Conservation (phyloP, 176 grass and related monocot species). For the Triticum monococcum region DNA sequence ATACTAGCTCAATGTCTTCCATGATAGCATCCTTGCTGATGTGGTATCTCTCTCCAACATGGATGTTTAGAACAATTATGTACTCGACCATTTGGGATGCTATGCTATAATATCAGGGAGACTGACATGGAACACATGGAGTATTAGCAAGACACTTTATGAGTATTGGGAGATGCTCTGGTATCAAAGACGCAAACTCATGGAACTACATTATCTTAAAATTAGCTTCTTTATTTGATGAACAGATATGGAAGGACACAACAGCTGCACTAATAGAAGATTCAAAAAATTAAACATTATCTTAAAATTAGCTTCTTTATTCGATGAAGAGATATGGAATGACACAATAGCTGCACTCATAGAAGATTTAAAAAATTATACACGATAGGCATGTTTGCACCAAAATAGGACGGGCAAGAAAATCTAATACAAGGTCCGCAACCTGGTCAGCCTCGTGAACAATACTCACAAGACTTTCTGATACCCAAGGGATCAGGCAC, state of each 20-base stretch:
- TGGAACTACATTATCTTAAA: neutral
- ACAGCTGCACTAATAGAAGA: neutral
- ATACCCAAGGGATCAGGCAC: neutral
- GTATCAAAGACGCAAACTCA: neutral
- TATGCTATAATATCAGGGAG: too few species aligned
- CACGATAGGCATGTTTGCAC: neutral
- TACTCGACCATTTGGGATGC: too few species aligned
- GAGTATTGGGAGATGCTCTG: neutral
- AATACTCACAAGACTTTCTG: neutral
- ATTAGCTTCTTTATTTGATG: neutral
- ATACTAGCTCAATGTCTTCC: neutral
- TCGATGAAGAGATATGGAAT: neutral
- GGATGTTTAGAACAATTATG: too few species aligned
- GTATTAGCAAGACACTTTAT: too few species aligned
- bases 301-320: neutral
- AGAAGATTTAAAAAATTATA: neutral
- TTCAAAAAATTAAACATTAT: neutral
- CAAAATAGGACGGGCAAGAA: neutral
- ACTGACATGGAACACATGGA: too few species aligned
- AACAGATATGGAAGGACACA: neutral
- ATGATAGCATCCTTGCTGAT: too few species aligned
- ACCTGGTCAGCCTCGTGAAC: neutral
- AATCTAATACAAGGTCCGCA: neutral
- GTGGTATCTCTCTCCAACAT: too few species aligned
- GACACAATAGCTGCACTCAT: neutral